Evolutionary conservation across 2,329 filamentous ascomycete species (phyloP).

Genomic region (Dactylellina parvicollis): DNA sequence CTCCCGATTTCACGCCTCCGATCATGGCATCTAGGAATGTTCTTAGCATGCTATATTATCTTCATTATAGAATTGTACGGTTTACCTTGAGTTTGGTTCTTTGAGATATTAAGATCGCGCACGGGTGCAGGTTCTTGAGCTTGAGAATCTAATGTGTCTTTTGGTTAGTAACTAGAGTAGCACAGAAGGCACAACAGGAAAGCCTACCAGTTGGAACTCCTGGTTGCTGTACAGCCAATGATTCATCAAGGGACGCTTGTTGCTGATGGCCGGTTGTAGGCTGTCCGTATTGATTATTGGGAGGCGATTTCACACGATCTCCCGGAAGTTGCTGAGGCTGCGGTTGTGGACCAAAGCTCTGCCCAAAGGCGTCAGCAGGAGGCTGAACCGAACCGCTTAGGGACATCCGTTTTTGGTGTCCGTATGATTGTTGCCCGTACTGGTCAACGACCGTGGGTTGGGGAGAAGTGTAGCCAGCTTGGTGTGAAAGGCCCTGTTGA

Average conservation of each 20-base stretch:
- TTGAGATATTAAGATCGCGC: slow-evolving; percentile 2
- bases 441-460: not conserved
- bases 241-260: slow-evolving; percentile 16
- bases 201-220: slow-evolving; percentile 20
- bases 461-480: slow-evolving; percentile 12
- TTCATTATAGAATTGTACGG: not conserved
- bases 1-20: not conserved
- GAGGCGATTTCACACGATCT: slow-evolving; percentile 24
- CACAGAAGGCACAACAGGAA: not conserved
- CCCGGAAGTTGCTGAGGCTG: slow-evolving; percentile 3
- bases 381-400: slow-evolving; percentile 15
- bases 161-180: not conserved
- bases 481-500: slow-evolving; percentile 27
- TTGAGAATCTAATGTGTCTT: slow-evolving; percentile 18
- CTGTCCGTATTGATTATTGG: slow-evolving; percentile 20
- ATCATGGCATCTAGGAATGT: not conserved
- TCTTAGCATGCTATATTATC: slow-evolving; percentile 1
- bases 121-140: not conserved
- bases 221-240: slow-evolving; percentile 9
- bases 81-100: slow-evolving; percentile 20
- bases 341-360: slow-evolving; percentile 4
- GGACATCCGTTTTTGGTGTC: slow-evolving; percentile 18
- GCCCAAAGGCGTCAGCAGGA: slow-evolving; percentile 17
- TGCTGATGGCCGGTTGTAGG: slow-evolving; percentile 3
- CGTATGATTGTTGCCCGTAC: slow-evolving; percentile 20